Evolutionary conservation across 768 basidiomycete genomes (phyloP), one percentile per base, ranked within the genome.

Genomic region (Phaeotremella fagi): DNA sequence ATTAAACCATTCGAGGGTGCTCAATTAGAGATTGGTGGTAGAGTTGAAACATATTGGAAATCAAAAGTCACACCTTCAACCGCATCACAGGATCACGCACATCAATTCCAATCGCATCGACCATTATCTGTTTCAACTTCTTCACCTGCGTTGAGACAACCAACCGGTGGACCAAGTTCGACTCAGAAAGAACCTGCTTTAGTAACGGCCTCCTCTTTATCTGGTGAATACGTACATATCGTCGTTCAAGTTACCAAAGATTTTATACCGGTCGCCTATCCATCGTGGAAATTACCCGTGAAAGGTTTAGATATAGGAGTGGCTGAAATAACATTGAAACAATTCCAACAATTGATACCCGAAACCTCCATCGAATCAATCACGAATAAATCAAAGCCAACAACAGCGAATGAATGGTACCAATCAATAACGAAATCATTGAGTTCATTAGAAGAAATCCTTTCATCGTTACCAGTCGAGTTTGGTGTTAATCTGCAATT

Each of bases 21-120:
- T 45, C 90, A 90, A 52, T 80, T 98, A 12, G 89, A 92, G 75
- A 86, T 97, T 50, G 92, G 91, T 22, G 94, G 95, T 23, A 84
- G 88, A 47, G 82, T 98, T 25, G 92, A 98, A 77, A 99, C 94
- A 0, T 99, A 99, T 73, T 99, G 95, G 95, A 98, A 97, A 76
- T 92, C 91, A 2, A 71, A 67, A 42, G 64, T 71, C 18, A 83
- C 85, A 18, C 78, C 81, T 2, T 71, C 75, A 15, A 75, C 71
- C 59, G 74, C 60, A 16, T 57, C 59, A 0, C 75, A 76, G 55
- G 75, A 76, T 50, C 75, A 76, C 61, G 75, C 73, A 1, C 75
- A 73, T 54, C 72, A 71, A 45, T 70, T 71, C 59, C 69, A 72
- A 48, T 68, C 71, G 18, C 71, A 75, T 58, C 67, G 74, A 22